Evolutionary conservation across 257 asterid genomes (phyloP).

Genomic region (Gentiana dahurica): DNA sequence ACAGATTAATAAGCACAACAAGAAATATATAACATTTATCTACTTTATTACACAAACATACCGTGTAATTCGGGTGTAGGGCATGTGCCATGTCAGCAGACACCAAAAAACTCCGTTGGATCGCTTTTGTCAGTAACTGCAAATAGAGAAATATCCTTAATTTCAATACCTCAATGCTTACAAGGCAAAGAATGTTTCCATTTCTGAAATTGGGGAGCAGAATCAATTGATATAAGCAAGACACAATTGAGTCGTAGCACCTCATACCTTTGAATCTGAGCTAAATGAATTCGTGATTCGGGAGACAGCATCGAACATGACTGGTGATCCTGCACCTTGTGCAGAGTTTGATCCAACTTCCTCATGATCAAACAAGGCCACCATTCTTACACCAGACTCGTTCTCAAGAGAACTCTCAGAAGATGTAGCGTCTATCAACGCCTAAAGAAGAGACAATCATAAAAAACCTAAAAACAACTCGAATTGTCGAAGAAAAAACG

Average conservation of each 20-base stretch:
- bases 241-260: not conserved
- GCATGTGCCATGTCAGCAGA: slow-evolving; percentile 99
- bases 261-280: slow-evolving; percentile 61
- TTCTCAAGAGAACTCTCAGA: slow-evolving; percentile 55
- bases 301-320: slow-evolving; percentile 70
- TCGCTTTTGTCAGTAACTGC: slow-evolving; percentile 62
- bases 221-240: not conserved
- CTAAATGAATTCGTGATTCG: slow-evolving; percentile 68
- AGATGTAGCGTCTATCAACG: slow-evolving; percentile 77
- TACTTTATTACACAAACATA: slow-evolving; percentile 13
- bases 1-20: slow-evolving; percentile 3
- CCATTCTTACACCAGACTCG: slow-evolving; percentile 83
- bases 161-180: not conserved
- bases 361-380: slow-evolving; percentile 94
- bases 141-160: not conserved
- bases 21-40: not conserved
- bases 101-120: slow-evolving; percentile 83
- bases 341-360: slow-evolving; percentile 95
- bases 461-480: not conserved
- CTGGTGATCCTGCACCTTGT: slow-evolving; percentile 99
- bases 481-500: too few relatives aligned
- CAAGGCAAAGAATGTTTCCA: not conserved
- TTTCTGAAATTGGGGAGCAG: not conserved
- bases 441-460: slow-evolving; percentile 38
- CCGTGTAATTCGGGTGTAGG: slow-evolving; percentile 89